Percentiles rank a stretch among this genome's conserved stretches.
These are phyloP conservation scores for Pyrenochaeta sp. DNA, from an alignment of 2,329 filamentous ascomycete genomes.

Conservation along the genomic window DNA sequence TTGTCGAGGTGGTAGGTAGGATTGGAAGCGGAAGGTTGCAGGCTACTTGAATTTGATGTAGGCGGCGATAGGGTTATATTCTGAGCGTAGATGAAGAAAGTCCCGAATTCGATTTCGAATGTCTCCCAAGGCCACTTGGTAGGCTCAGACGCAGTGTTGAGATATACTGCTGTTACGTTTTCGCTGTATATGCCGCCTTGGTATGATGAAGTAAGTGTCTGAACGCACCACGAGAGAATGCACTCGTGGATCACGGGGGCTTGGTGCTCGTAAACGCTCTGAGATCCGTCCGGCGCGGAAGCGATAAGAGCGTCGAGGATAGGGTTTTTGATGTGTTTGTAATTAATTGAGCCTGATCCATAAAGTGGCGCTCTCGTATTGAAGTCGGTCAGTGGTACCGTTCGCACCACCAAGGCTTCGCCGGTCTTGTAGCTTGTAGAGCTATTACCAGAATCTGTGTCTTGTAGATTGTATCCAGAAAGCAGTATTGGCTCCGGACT, in stretches of 20 bases:
- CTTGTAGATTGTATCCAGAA: slow-evolving; percentile 20
- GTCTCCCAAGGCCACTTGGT: slow-evolving; percentile 19
- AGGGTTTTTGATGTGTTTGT: slow-evolving; percentile 19
- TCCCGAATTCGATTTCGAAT: background rate
- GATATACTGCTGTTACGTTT: slow-evolving; percentile 5
- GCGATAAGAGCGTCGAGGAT: slow-evolving; percentile 23
- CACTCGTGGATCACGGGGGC: slow-evolving; percentile 22
- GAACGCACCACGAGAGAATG: slow-evolving; percentile 30
- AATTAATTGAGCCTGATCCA: slow-evolving; percentile 26
- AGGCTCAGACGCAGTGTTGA: background rate
- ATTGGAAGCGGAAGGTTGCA: background rate
- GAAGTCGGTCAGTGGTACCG: slow-evolving; percentile 19
- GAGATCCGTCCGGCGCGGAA: slow-evolving; percentile 5
- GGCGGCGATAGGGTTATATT: slow-evolving; percentile 6
- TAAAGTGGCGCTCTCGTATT: too few relatives aligned
- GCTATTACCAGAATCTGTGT: too few relatives aligned
- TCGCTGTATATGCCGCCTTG: slow-evolving; percentile 21
- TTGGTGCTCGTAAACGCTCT: slow-evolving; percentile 10
- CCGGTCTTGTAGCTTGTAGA: too few relatives aligned
- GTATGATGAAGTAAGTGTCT: slow-evolving; percentile 30
- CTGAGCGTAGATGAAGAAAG: background rate
- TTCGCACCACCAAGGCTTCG: slow-evolving; percentile 23
- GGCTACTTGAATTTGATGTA: background rate
- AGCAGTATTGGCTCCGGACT: slow-evolving; percentile 20
- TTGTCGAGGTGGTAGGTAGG: background rate